These are phyloP conservation scores for Ceratocystis variospora DNA, from an alignment of 2,329 filamentous ascomycete species.

Conservation along the genomic window DNA sequence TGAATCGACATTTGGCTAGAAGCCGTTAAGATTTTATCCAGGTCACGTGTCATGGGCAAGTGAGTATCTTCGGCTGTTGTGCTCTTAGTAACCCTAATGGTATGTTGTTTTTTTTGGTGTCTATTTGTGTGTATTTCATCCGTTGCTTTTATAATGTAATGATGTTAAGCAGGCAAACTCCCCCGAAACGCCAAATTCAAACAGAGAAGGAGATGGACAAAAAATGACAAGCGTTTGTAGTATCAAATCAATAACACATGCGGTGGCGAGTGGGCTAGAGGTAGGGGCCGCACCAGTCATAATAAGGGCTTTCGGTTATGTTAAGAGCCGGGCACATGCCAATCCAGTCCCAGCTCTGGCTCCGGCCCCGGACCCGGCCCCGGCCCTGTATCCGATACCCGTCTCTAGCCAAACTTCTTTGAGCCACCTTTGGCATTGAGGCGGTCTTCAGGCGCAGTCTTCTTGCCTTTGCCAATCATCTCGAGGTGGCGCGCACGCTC, in stretches of 20 bases:
- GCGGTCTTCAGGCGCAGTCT: slow-evolving; percentile 26
- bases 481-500: slow-evolving; percentile 47
- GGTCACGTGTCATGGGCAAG: no score
- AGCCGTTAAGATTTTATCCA: no score
- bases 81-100: no score
- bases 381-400: neutral
- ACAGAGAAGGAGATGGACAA: neutral
- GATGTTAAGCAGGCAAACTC: neutral
- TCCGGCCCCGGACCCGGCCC: neutral
- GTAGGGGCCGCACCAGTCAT: no score
- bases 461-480: slow-evolving; percentile 44
- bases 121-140: neutral
- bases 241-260: neutral
- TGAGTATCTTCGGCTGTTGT: no score
- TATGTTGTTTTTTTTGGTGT: no score
- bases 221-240: neutral
- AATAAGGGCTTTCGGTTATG: no score
- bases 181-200: slow-evolving; percentile 11
- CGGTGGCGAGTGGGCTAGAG: no score
- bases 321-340: no score
- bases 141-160: neutral
- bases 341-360: neutral
- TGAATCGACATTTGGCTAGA: no score
- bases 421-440: slow-evolving; percentile 33
- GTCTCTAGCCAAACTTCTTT: slow-evolving; percentile 40